Evolutionary conservation across 2,329 filamentous ascomycete species (phyloP).

Genomic region (Penicillium sp.): DNA sequence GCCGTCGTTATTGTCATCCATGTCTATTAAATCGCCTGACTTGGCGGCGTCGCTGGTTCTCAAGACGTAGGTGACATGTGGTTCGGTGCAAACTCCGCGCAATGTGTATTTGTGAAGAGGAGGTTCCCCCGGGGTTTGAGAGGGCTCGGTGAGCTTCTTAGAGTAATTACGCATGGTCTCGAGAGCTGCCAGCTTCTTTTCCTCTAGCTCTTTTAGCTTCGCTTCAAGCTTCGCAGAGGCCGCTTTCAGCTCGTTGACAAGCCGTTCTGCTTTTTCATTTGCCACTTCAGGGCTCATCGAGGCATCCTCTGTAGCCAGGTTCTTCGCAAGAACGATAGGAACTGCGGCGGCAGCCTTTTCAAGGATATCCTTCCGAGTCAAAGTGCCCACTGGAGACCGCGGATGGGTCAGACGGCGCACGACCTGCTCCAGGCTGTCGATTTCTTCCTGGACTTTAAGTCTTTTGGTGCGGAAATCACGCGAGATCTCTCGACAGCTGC

Average conservation of each 20-base stretch:
- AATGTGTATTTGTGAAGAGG: conserved; percentile 52
- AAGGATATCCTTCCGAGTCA: conserved; percentile 31
- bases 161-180: conserved; percentile 44
- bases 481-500: conserved; percentile 47
- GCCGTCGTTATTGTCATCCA: conserved; percentile 22
- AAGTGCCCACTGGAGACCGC: conserved; percentile 12
- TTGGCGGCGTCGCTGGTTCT: conserved; percentile 30
- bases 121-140: conserved; percentile 38
- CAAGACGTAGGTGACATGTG: conserved; percentile 55
- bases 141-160: conserved; percentile 45
- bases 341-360: conserved; percentile 36
- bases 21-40: conserved; percentile 29
- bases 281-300: conserved; percentile 16
- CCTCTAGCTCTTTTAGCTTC: conserved; percentile 45
- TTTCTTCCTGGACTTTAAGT: conserved; percentile 32
- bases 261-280: conserved; percentile 23
- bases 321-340: conserved; percentile 24
- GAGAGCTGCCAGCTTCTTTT: conserved; percentile 39
- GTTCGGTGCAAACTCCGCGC: conserved; percentile 55
- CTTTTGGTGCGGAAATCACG: conserved; percentile 44
- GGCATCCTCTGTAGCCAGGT: conserved; percentile 14
- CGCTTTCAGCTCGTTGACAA: conserved; percentile 34
- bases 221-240: conserved; percentile 38
- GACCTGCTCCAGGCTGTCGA: conserved; percentile 31
- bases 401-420: conserved; percentile 30